Percentiles rank a stretch among this genome's conserved stretches.
These are phyloP conservation scores for Gaeumannomyces tritici DNA, from an alignment of 2,329 filamentous ascomycete species.

Conservation along the genomic window DNA sequence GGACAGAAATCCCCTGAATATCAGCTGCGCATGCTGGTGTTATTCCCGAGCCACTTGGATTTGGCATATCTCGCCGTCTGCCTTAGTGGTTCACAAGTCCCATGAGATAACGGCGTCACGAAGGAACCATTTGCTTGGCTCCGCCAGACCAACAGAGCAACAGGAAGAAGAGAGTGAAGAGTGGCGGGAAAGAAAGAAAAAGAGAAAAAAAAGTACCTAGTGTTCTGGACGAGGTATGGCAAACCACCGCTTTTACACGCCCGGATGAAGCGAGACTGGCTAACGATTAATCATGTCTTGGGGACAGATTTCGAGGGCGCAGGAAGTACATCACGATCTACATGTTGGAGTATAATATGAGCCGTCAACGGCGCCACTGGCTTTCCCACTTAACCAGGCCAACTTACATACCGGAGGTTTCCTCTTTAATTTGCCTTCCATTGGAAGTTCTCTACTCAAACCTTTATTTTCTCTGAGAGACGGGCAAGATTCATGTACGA, in stretches of 20 bases:
- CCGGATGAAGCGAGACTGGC: not conserved
- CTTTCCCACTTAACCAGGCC: not conserved
- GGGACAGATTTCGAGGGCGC: not conserved
- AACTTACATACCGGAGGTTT: not conserved
- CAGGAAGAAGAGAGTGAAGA: too few species aligned
- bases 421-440: not conserved
- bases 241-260: not conserved
- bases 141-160: not conserved
- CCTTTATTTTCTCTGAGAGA: not conserved
- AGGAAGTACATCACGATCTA: not conserved
- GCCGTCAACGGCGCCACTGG: not conserved
- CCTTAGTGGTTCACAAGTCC: not conserved
- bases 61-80: not conserved
- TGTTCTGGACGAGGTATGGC: not conserved
- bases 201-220: not conserved
- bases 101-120: not conserved
- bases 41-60: not conserved
- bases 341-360: slow-evolving; percentile 1
- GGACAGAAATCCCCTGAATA: too few species aligned
- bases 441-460: not conserved
- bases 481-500: not conserved
- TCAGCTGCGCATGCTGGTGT: not conserved
- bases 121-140: not conserved
- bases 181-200: not conserved
- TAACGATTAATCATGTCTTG: not conserved